Conservation (phyloP, 306 rosid species). For the Dalbergia cochinchinensis region DNA sequence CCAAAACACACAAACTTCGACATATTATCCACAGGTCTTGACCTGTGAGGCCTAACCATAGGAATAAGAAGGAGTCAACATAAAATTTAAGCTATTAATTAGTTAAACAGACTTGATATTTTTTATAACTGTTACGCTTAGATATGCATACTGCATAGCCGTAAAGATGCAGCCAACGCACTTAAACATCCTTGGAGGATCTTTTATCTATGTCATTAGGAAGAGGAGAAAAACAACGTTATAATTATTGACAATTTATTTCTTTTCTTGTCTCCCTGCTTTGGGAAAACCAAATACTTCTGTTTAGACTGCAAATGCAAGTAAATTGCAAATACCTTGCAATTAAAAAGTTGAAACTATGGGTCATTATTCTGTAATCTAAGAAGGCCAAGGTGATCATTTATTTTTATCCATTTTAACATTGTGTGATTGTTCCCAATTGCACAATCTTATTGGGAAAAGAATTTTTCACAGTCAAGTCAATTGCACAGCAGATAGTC, state of each 20-base stretch:
- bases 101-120: slow-evolving; percentile 9
- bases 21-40: slow-evolving; percentile 33
- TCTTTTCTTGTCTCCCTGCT: neutral
- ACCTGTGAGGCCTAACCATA: slow-evolving; percentile 17
- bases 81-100: slow-evolving; percentile 18
- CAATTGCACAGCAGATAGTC: neutral
- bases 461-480: slow-evolving; percentile 13
- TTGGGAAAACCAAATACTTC: neutral
- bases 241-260: neutral
- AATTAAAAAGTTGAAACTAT: neutral
- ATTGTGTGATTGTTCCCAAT: neutral
- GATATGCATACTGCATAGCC: neutral
- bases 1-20: slow-evolving; percentile 55
- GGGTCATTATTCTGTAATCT: neutral
- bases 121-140: neutral
- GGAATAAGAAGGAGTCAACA: slow-evolving; percentile 19
- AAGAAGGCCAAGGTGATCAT: slow-evolving; percentile 9
- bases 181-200: neutral
- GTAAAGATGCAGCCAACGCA: neutral
- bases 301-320: neutral
- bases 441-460: neutral
- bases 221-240: neutral
- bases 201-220: neutral
- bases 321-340: neutral
- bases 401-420: slow-evolving; percentile 15